Conservation (phyloP, 345 rosid species). For the Rhizophora mangle region DNA sequence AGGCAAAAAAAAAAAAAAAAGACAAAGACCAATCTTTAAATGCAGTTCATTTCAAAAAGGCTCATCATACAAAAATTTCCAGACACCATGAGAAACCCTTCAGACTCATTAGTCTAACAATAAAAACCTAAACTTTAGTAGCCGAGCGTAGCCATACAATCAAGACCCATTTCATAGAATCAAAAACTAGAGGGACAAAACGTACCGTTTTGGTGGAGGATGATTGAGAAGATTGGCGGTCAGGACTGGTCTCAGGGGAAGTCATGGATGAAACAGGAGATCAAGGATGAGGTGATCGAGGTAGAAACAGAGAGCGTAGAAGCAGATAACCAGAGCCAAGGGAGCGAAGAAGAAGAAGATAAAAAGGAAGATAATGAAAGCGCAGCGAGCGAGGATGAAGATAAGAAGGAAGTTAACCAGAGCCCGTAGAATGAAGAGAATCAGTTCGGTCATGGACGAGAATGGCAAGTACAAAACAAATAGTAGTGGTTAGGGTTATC, state of each 20-base stretch:
- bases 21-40: too few relatives aligned
- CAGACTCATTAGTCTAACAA: not conserved
- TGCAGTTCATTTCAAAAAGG: not conserved
- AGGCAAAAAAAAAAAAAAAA: not conserved
- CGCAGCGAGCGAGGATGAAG: slow-evolving; percentile 24
- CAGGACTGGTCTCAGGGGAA: slow-evolving; percentile 26
- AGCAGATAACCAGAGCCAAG: slow-evolving; percentile 32
- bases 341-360: slow-evolving; percentile 23
- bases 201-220: slow-evolving; percentile 51
- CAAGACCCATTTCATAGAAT: not conserved
- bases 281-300: slow-evolving; percentile 38
- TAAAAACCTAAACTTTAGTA: not conserved
- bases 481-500: not conserved
- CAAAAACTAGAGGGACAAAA: not conserved
- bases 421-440: slow-evolving; percentile 39
- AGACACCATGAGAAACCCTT: not conserved
- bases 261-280: slow-evolving; percentile 42
- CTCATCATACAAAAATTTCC: slow-evolving; percentile 6
- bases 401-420: slow-evolving; percentile 33
- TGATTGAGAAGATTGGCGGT: slow-evolving; percentile 29
- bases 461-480: slow-evolving; percentile 46
- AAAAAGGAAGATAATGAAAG: too few relatives aligned
- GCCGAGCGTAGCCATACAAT: not conserved
- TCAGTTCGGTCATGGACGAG: slow-evolving; percentile 29
- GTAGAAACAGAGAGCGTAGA: slow-evolving; percentile 40